Evolutionary conservation across 169 alveolate species (phyloP).

Genomic region (Haemoproteus tartakovskyi): DNA sequence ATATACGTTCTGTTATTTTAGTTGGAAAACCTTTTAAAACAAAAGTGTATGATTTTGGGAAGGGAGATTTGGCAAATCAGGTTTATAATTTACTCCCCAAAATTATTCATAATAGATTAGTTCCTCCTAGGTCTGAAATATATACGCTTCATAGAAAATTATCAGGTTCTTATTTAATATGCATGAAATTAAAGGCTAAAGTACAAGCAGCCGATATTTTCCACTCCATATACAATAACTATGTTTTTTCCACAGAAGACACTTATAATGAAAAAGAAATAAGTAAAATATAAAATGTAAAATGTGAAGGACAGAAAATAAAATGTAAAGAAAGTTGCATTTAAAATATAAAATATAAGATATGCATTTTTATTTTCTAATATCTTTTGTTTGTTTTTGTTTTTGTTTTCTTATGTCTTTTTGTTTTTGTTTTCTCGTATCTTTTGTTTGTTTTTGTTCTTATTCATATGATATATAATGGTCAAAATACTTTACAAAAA

Average conservation of each 20-base stretch:
- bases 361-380: no score
- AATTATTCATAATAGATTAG: conserved; percentile 79
- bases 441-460: no score
- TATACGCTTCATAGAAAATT: conserved; percentile 89
- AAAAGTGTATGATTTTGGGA: conserved; percentile 71
- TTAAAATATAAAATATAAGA: no score
- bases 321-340: no score
- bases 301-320: no score
- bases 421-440: no score
- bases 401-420: no score
- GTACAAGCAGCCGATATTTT: conserved; percentile 72
- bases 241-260: conserved; percentile 18
- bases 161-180: conserved; percentile 86
- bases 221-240: conserved; percentile 37
- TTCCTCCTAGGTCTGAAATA: conserved; percentile 92
- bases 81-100: conserved; percentile 75
- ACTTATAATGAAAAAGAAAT: conserved; percentile 7
- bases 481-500: no score
- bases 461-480: no score
- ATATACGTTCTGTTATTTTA: conserved; percentile 75
- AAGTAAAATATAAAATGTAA: not conserved
- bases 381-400: no score
- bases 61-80: conserved; percentile 59
- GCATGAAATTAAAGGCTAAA: conserved; percentile 78
- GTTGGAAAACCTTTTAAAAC: conserved; percentile 81